Base-by-base conservation (phyloP, 2,329 filamentous ascomycete species). In the Xylariaceae sp. region DNA sequence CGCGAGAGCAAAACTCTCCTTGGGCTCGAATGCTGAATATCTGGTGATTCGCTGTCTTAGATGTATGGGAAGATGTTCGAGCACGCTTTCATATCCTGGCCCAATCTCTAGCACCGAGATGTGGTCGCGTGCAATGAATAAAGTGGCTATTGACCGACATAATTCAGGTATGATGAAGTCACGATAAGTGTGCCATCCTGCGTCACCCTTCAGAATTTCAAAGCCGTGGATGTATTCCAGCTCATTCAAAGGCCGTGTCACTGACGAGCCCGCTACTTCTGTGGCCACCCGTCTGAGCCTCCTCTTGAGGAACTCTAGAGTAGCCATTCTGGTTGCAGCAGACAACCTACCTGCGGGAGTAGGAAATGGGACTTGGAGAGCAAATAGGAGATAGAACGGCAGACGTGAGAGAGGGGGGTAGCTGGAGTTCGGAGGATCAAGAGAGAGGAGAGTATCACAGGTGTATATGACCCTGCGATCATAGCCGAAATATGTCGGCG, bases 101-200 rank as follows among this genome's bases (percentile, higher is more conserved):
- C 77, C 76, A 37, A 83, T 73, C 50, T 83, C 80, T 4, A 83
- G 64, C 13, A 72, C 68, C 3, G 78, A 80, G 45, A 82, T 58
- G 11, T 52, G 35, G 19, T 4, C 37, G 22, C 63, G 65, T 4
- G 69, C 69, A 28, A 61, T 52, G 48, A 72, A 56, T 26, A 76
- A 60, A 41, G 65, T 50, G 1, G 41, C 37, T 2, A 81, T 50
- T 0, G 74, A 45, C 28, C 58, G 51, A 37, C 61, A 60, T 4
- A 81, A 58, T 32, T 76, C 67, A 35, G 76, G 73, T 33, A 72
- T 59, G 24, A 79, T 69, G 55, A 79, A 81, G 37, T 72, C 56
- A 53, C 65, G 49, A 55, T 80, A 78, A 0, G 50, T 64, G 16
- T 17, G 47, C 62, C 59, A 65, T 43, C 56, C 65, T 28, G 57